Base-by-base conservation (phyloP, 2,329 filamentous ascomycete genomes). In the Aspergillus ochraceoroseus region DNA sequence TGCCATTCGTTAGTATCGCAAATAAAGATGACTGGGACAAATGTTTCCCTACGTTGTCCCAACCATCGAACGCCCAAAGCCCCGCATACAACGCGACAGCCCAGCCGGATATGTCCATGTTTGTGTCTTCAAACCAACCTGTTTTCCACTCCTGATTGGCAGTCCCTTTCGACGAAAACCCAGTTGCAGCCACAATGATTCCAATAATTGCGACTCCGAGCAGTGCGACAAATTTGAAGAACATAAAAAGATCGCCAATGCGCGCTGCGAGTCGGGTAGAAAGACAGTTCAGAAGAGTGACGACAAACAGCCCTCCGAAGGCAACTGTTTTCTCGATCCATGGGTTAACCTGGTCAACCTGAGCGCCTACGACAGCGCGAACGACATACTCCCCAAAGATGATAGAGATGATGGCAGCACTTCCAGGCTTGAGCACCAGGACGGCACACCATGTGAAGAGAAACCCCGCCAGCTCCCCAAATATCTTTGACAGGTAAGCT, bases 321-420 rank as follows among this genome's bases (percentile, higher is more conserved):
- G 89, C 92, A 20, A 95, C 85, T 2, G 74, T 77, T 70, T 96
- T 98, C 71, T 86, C 88, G 58, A 95, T 77, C 89, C 90, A 96
- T 1, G 81, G 78, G 58, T 79, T 92, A 40, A 88, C 76, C 15
- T 80, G 80, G 56, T 85, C 82, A 2, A 85, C 85, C 43, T 95
- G 87, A n/a, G 88, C 81, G 6, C 89, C 89, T 43, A 94, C 83
- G 29, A 85, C 76, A 9, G 88, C 89, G 32, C 88, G 77, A 38
- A 95, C 87, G n/a, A 95, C 71, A 60, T 98, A 98, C 67, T 98
- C 92, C 29, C 92, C 92, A 73, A 96, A 95, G 57, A 98, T 95
- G 53, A 98, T 95, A 51, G 90, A 78, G 50, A 98, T 87, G 59
- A 98, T 98, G 47, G 92, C 92, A 7, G 88, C 83, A 26, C 86